Percentiles rank a stretch among this genome's conserved stretches.
phyloP scores from a whole-genome alignment of 345 rosid species.

The Gynandropsis gynandra region DNA sequence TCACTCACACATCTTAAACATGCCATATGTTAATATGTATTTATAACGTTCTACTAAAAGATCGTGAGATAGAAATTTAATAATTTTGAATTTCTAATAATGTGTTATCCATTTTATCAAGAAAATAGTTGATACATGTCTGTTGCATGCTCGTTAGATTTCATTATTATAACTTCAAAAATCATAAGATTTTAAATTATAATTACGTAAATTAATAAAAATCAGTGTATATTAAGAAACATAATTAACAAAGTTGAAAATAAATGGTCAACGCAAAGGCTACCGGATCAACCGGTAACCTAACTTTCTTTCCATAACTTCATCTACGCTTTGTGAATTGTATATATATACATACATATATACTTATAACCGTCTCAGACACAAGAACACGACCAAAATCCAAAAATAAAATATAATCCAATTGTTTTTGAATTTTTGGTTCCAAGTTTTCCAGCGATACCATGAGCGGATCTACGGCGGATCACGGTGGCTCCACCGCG shows the following conservation, averaged over 20 bases:
- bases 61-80: too few species aligned
- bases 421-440: constrained; percentile 5
- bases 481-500: constrained; percentile 22
- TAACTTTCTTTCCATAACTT: constrained; percentile 22
- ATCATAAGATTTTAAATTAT: too few species aligned
- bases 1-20: too few species aligned
- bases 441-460: constrained; percentile 16
- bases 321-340: constrained; percentile 15
- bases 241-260: background rate
- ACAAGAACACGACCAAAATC: constrained; percentile 10
- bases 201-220: constrained; percentile 2
- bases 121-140: too few species aligned
- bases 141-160: too few species aligned
- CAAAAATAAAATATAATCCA: background rate
- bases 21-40: too few species aligned
- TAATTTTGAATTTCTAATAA: too few species aligned
- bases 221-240: background rate
- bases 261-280: constrained; percentile 18
- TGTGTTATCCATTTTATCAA: too few species aligned
- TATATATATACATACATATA: constrained; percentile 6
- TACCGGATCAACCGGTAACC: constrained; percentile 27
- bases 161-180: too few species aligned
- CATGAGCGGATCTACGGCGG: constrained; percentile 25
- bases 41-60: too few species aligned
- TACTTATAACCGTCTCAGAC: constrained; percentile 11